Evolutionary conservation across 164 flowering plant species (phyloP), one percentile per base, ranked within the genome.

Genomic region (Vitis rupestris): DNA sequence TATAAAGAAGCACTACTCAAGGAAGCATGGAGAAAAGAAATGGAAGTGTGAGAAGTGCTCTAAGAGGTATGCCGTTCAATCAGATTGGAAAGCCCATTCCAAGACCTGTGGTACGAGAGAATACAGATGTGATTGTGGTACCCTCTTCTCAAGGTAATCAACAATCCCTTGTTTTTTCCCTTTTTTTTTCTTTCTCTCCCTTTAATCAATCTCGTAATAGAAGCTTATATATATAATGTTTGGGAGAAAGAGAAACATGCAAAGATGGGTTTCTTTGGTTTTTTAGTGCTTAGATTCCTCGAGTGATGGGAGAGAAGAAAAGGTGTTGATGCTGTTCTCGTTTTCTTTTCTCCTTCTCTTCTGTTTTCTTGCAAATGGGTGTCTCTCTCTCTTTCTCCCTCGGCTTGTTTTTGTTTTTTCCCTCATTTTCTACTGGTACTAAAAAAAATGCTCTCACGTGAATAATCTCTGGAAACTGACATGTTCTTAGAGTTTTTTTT

Each of bases 11-110:
- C 93, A 88, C 72, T 88, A 74, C 77, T 83, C 83, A 13, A 78
- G 93, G 47, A 88, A 88, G 63, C 93, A 88, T 69, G 90, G 93
- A 10, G 93, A 88, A 79, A 88, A 88, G 82, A 86, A 86, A 61
- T 88, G 83, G 80, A 37, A 37, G 44, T 37, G 44, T 37, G 44
- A 37, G 7, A 37, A 37, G 7, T 37, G 44, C 7, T 37, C 44
- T 37, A 37, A 37, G 44, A 37, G 44, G 44, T 37, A 37, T 37
- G 44, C 44, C 44, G 44, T 37, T 37, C 44, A 37, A 37, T 37
- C 44, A 6, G 44, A 37, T 37, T 37, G 44, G 44, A 37, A 37
- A 37, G 44, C 44, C 44, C 44, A 37, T 37, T 37, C 44, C 44
- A 37, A 37, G 44, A 37, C 44, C 44, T 37, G 44, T 37, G 44